phyloP scores from a whole-genome alignment of 352 stramenopile genomes.

The Salisapilia sapeloensis region DNA sequence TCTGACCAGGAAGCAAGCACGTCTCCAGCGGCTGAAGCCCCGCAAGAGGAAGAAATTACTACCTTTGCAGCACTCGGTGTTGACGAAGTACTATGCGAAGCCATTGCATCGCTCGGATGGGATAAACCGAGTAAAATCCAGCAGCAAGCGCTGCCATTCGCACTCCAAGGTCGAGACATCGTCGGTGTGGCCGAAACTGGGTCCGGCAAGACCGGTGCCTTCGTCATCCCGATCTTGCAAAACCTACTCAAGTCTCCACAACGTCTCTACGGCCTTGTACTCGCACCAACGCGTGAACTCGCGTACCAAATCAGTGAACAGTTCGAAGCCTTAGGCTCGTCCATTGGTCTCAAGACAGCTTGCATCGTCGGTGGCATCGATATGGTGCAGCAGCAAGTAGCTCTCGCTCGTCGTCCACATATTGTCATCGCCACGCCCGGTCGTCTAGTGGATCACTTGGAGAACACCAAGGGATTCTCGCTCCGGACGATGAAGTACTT shows the following conservation, averaged over 20 bases:
- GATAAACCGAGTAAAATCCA: slow-evolving; percentile 91
- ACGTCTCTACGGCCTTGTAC: slow-evolving; percentile 81
- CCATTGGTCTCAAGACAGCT: slow-evolving; percentile 85
- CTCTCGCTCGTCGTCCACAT: slow-evolving; percentile 92
- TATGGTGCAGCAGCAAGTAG: slow-evolving; percentile 95
- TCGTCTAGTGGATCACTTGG: slow-evolving; percentile 87
- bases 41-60: too few species aligned
- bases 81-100: slow-evolving; percentile 80
- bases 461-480: slow-evolving; percentile 94
- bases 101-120: slow-evolving; percentile 88
- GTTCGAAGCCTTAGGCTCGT: slow-evolving; percentile 81
- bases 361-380: slow-evolving; percentile 94
- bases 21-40: too few species aligned
- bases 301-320: slow-evolving; percentile 94
- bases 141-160: slow-evolving; percentile 83
- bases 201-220: slow-evolving; percentile 90
- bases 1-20: too few species aligned
- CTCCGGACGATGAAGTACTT: slow-evolving; percentile 83
- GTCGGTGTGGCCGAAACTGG: slow-evolving; percentile 94
- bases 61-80: slow-evolving; percentile 87
- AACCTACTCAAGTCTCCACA: slow-evolving; percentile 81
- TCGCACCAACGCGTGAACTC: slow-evolving; percentile 90
- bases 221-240: slow-evolving; percentile 89
- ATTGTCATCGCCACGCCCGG: slow-evolving; percentile 90
- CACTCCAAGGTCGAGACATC: slow-evolving; percentile 89